Percentiles rank a stretch among this genome's conserved stretches.
phyloP scores from a whole-genome alignment of 192 early-diverging fungal genomes.

The Irineochytrium annulatum region DNA sequence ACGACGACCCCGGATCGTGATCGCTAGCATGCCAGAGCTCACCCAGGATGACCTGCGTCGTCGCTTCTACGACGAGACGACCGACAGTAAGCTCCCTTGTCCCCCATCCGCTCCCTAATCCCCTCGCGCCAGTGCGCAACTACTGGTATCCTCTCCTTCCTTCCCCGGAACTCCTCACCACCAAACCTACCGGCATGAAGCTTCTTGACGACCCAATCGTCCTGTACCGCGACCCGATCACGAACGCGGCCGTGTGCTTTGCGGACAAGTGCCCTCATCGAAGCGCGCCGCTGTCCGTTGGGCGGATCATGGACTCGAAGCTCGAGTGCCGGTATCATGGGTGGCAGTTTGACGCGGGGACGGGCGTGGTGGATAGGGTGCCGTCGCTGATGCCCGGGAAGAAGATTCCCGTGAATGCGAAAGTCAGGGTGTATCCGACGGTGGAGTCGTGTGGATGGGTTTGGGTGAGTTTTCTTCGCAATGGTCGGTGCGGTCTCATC shows the following conservation, averaged over 20 bases:
- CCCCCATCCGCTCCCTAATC: neutral
- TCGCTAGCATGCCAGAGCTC: too few species aligned
- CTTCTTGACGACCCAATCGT: slow-evolving; percentile 31
- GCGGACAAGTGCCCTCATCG: slow-evolving; percentile 44
- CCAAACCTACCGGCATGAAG: neutral
- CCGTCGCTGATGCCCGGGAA: slow-evolving; percentile 17
- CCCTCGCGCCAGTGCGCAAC: neutral
- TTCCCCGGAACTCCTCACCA: neutral
- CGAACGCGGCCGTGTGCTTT: slow-evolving; percentile 17
- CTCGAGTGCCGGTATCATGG: slow-evolving; percentile 48
- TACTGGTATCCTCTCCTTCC: slow-evolving; percentile 6
- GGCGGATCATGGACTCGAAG: slow-evolving; percentile 31
- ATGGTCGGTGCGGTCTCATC: neutral
- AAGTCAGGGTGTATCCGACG: slow-evolving; percentile 28
- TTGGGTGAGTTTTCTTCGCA: slow-evolving; percentile 21
- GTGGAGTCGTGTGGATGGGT: slow-evolving; percentile 25
- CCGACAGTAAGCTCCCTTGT: neutral
- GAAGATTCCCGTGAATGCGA: slow-evolving; percentile 33
- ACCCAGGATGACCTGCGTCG: neutral
- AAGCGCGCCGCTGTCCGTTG: slow-evolving; percentile 36
- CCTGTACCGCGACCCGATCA: slow-evolving; percentile 35
- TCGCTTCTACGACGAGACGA: slow-evolving; percentile 2
- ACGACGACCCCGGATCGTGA: too few species aligned
- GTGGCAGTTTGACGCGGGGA: slow-evolving; percentile 40
- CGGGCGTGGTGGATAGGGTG: slow-evolving; percentile 30